A percentile compares a stretch with the other conserved stretches of the same genome.
These are phyloP conservation scores for Phyllosticta citriasiana DNA, from an alignment of 2,329 filamentous ascomycete species.

Conservation along the genomic window DNA sequence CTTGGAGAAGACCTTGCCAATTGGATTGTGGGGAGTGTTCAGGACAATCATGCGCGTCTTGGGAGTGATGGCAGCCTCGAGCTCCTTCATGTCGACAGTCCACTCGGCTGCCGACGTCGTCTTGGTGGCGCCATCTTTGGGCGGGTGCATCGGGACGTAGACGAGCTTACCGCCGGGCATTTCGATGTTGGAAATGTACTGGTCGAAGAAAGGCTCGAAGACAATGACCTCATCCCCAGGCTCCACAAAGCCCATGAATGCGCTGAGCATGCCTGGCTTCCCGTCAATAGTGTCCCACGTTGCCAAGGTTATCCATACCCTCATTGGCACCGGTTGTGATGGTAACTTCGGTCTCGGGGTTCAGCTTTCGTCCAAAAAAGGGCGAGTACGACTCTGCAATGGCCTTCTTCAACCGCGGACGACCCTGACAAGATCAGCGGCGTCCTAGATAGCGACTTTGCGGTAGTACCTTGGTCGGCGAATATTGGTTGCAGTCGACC, in stretches of 20 bases:
- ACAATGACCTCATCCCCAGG: slow-evolving; percentile 92
- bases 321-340: slow-evolving; percentile 91
- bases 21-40: slow-evolving; percentile 85
- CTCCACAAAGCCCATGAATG: slow-evolving; percentile 97
- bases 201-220: slow-evolving; percentile 98
- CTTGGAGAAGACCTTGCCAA: slow-evolving; percentile 87
- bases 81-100: slow-evolving; percentile 72
- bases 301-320: slow-evolving; percentile 29
- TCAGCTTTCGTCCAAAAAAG: slow-evolving; percentile 68
- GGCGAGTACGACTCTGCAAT: slow-evolving; percentile 88
- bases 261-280: slow-evolving; percentile 71
- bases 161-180: slow-evolving; percentile 94
- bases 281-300: slow-evolving; percentile 1
- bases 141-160: slow-evolving; percentile 91
- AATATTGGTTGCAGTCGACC: slow-evolving; percentile 98
- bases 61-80: slow-evolving; percentile 71
- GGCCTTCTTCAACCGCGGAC: slow-evolving; percentile 83
- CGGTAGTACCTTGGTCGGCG: slow-evolving; percentile 64
- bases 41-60: slow-evolving; percentile 94
- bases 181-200: slow-evolving; percentile 98
- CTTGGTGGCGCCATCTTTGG: slow-evolving; percentile 63
- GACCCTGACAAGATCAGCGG: slow-evolving; percentile 42
- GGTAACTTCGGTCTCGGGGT: slow-evolving; percentile 87
- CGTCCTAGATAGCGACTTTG: neutral
- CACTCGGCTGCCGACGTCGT: slow-evolving; percentile 83